Percentiles rank a stretch among this genome's conserved stretches.
Conservation (phyloP, 257 asterid genomes). For the Gentiana dahurica region DNA sequence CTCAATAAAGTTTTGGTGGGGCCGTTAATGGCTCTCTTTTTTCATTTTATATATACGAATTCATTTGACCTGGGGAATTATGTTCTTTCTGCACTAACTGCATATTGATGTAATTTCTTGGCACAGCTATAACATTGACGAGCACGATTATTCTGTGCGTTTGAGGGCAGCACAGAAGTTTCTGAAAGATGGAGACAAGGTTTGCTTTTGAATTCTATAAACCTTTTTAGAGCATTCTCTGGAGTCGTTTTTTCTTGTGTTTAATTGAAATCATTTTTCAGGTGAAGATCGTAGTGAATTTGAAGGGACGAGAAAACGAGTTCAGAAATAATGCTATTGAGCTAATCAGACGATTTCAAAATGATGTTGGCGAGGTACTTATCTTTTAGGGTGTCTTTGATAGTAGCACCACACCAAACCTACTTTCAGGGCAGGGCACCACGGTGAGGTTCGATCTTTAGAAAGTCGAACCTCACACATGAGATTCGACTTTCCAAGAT, state of each 20-base stretch:
- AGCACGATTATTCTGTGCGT: conserved; percentile 91
- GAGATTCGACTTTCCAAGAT: too few relatives aligned
- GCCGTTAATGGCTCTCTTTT: too few relatives aligned
- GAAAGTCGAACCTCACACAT: too few relatives aligned
- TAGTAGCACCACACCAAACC: too few relatives aligned
- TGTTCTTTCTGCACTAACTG: too few relatives aligned
- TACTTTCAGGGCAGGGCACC: too few relatives aligned
- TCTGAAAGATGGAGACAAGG: conserved; percentile 92
- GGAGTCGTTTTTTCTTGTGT: neutral
- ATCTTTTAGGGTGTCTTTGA: neutral
- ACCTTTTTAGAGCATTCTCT: conserved; percentile 4
- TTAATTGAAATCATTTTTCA: conserved; percentile 23
- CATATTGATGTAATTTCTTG: conserved; percentile 5
- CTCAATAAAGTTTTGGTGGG: too few relatives aligned
- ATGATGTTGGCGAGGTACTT: conserved; percentile 79
- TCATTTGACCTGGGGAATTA: too few relatives aligned
- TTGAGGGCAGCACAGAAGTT: conserved; percentile 87
- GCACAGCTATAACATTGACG: conserved; percentile 85
- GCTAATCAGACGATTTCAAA: conserved; percentile 76
- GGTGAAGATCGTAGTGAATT: conserved; percentile 85
- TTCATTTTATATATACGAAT: too few relatives aligned
- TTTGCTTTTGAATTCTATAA: conserved; percentile 11
- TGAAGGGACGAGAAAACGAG: conserved; percentile 92
- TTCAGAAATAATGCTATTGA: conserved; percentile 83
- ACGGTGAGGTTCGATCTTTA: too few relatives aligned